These are phyloP conservation scores for Rhodomyrtus psidioides DNA, from an alignment of 441 rosid genomes.

Conservation along the genomic window DNA sequence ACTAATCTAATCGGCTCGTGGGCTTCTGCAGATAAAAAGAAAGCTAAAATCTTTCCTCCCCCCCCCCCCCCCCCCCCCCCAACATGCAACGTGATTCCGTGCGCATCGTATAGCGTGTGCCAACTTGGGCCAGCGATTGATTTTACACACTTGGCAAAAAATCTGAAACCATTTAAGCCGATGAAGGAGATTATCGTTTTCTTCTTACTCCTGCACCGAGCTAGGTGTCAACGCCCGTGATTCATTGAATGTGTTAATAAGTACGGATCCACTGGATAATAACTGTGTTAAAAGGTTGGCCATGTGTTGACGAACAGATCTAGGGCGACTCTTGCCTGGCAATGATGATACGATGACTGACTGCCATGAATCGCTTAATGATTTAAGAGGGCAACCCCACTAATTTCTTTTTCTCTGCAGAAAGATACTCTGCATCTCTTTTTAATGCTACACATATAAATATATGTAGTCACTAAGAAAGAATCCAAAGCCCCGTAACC, in stretches of 20 bases:
- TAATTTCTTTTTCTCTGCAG: background rate
- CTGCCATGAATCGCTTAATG: background rate
- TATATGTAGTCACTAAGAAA: background rate
- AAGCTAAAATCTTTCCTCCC: background rate
- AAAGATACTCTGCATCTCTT: background rate
- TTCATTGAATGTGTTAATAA: background rate
- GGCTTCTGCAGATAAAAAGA: background rate
- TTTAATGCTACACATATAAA: background rate
- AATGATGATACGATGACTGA: background rate
- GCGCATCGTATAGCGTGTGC: background rate
- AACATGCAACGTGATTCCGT: background rate
- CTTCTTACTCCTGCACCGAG: background rate
- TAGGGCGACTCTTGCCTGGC: background rate
- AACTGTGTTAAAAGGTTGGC: background rate
- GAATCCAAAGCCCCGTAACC: background rate
- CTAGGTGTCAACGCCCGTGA: background rate
- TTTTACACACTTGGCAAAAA: background rate
- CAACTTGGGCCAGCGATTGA: background rate
- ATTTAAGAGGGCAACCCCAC: accelerated
- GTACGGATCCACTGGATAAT: background rate
- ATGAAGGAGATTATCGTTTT: background rate
- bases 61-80: background rate
- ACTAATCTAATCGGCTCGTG: background rate
- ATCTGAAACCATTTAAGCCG: background rate
- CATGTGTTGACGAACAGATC: background rate